Base-by-base conservation (phyloP, 2,329 filamentous ascomycete genomes). In the Ampelomyces quisqualis region DNA sequence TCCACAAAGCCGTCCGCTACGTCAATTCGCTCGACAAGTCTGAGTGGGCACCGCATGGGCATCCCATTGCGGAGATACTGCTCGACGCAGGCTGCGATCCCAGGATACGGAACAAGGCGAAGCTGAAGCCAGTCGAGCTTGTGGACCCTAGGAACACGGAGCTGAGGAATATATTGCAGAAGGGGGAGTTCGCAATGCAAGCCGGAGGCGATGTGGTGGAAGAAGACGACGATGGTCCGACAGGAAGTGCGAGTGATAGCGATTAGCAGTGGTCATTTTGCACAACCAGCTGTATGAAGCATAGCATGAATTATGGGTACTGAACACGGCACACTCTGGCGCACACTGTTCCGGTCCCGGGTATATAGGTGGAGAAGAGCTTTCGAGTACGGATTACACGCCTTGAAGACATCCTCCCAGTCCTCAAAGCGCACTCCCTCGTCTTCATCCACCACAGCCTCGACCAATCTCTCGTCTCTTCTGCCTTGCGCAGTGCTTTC, bases 1-100 rank as follows among this genome's bases (percentile, higher is more conserved):
- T 94, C 44, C 88, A 94, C 76, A 81, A 81, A 62, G 87, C 82
- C 40, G 81, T 93, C 55, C 79, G 85, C 60, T 91, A 82, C 77
- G 79, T 86, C 71, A 90, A 90, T 76, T 71, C 72, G 40, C 78
- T 87, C 59, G 76, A 78, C 23, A 72, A 77, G 30, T 77, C 76
- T 40, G 81, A 87, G 66, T 79, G 81, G 69, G 74, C 78, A 47
- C 81, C 81, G n/a, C 83, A 80, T 51, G 86, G 84, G 53, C 73
- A 76, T 55, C 77, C 79, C 13, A 77, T 93, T 38, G 78, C 91
- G 54, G 78, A 84, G 56, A 88, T 93, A 76, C 82, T 94, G 77
- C 77, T 91, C 51, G 88, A 93, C 71, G 88, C 88, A 39, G 88
- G 88, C 43, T 80, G 77, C 49, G 79, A 83, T 60, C 77, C 79